Percentiles rank a stretch among this genome's conserved stretches.
These are phyloP conservation scores for Botrytis pseudocinerea DNA, from an alignment of 2,329 filamentous ascomycete species.

Conservation along the genomic window DNA sequence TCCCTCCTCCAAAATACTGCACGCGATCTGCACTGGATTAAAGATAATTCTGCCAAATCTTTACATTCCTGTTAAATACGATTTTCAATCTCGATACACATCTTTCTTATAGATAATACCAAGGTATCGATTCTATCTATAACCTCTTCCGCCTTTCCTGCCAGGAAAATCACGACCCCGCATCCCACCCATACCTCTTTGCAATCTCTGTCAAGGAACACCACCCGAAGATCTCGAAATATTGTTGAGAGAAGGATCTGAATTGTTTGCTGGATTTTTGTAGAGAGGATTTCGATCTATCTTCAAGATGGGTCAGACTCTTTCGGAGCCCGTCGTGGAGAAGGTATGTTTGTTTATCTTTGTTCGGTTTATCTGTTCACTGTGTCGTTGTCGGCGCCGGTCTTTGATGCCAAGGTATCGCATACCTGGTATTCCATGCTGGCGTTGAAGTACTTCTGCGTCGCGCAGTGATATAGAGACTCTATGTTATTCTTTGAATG, in stretches of 20 bases:
- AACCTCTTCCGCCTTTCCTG: not conserved
- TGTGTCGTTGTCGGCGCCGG: constrained; percentile 14
- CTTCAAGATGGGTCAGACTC: constrained; percentile 87
- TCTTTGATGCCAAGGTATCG: constrained; percentile 13
- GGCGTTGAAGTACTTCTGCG: not conserved
- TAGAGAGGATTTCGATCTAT: constrained; percentile 33
- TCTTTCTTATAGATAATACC: constrained; percentile 18
- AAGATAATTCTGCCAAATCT: constrained; percentile 17
- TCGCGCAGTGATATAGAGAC: not conserved
- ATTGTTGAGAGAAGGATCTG: constrained; percentile 9
- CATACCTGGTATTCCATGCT: constrained; percentile 7
- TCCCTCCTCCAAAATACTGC: constrained; percentile 17
- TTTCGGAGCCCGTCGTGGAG: constrained; percentile 97
- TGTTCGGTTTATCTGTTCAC: constrained; percentile 24
- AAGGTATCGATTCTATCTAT: constrained; percentile 16
- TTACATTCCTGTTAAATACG: not conserved
- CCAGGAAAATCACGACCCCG: constrained; percentile 17
- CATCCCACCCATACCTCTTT: constrained; percentile 18
- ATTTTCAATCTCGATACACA: not conserved
- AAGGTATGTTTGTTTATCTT: constrained; percentile 68
- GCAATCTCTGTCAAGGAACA: constrained; percentile 23
- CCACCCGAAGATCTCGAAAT: not conserved
- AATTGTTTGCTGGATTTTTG: constrained; percentile 31
- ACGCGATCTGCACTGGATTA: constrained; percentile 18
- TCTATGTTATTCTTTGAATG: not conserved